Conservation (phyloP, 768 basidiomycete species). For the Podaxis carcinomalis region DNA sequence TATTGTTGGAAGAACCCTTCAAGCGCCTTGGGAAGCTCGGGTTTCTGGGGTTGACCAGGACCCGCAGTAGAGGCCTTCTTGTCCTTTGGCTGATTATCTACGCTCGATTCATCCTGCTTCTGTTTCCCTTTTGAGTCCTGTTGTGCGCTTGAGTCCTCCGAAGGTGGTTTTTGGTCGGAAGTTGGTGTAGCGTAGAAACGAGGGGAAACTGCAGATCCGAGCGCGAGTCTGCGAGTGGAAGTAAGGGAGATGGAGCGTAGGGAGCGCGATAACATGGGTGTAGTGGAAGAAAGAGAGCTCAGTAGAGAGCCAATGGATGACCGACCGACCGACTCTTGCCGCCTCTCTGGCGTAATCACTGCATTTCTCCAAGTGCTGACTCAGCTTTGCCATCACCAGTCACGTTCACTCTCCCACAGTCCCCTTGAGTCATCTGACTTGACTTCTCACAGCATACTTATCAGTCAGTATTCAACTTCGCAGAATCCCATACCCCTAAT, state of each 20-base stretch:
- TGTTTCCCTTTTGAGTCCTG: slow-evolving; percentile 16
- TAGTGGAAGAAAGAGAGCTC: slow-evolving; percentile 11
- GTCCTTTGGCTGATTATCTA: slow-evolving; percentile 18
- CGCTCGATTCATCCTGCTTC: slow-evolving; percentile 15
- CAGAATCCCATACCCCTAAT: neutral
- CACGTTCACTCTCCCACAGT: neutral
- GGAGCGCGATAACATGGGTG: slow-evolving; percentile 61
- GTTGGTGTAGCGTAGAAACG: slow-evolving; percentile 42
- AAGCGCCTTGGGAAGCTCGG: slow-evolving; percentile 58
- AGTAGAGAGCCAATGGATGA: slow-evolving; percentile 7
- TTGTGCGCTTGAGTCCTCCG: slow-evolving; percentile 27
- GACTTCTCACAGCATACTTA: neutral
- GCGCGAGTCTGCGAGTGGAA: slow-evolving; percentile 28
- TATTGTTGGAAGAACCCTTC: slow-evolving; percentile 80
- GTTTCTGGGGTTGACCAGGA: slow-evolving; percentile 28
- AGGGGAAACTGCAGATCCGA: slow-evolving; percentile 21
- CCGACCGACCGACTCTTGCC: slow-evolving; percentile 8
- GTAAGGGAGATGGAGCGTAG: slow-evolving; percentile 48
- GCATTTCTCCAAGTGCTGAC: slow-evolving; percentile 5
- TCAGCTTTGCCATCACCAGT: neutral
- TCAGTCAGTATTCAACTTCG: neutral
- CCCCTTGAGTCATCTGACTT: neutral
- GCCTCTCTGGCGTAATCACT: slow-evolving; percentile 8
- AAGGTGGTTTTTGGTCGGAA: slow-evolving; percentile 20
- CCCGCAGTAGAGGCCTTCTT: slow-evolving; percentile 17